Evolutionary conservation across 768 basidiomycete species (phyloP), one percentile per base, ranked within the genome.

Genomic region (Suillus ampliporus): DNA sequence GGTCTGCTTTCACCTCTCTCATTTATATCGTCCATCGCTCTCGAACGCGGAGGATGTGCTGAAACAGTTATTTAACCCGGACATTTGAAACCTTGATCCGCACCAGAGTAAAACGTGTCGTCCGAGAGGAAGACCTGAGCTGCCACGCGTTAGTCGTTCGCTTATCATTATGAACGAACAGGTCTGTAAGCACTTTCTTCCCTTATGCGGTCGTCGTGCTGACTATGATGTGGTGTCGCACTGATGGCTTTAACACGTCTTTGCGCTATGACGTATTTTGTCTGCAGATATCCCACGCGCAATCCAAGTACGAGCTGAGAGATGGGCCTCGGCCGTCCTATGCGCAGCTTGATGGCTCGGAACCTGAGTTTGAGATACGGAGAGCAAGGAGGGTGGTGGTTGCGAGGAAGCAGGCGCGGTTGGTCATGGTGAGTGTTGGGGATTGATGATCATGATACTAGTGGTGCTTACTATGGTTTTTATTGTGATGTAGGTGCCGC

Each of bases 371-470:
- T 11, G 66, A 67, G 35, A 72, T 74, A 34, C 67, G 65, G 35
- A 74, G 50, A 26, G 73, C 72, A 17, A 68, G 48, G 56, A 74
- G 43, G 41, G 63, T 74, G 0, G 38, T 54, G 1, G n/a, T n/a
- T n/a, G 57, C 61, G 44, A 62, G 56, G 63, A 63, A 65, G 48
- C 72, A 58, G 51, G 74, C 67, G 2, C 54, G 64, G 54, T 40
- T 74, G 57, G 57, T 75, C 58, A 67, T 51, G 50, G 73, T 75
- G 47, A 64, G 67, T 17, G 8, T 4, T 34, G n/a, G n/a, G n/a
- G n/a, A n/a, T n/a, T n/a, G n/a, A n/a, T n/a, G n/a, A n/a, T n/a
- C n/a, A n/a, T n/a, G n/a, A n/a, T n/a, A n/a, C n/a, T n/a, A n/a
- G n/a, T n/a, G n/a, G n/a, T n/a, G n/a, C n/a, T n/a, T n/a, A n/a